Percentiles rank a stretch among this genome's conserved stretches.
Evolutionary conservation across 2,329 filamentous ascomycete species (phyloP).

Genomic region (Aspergillus sp.): DNA sequence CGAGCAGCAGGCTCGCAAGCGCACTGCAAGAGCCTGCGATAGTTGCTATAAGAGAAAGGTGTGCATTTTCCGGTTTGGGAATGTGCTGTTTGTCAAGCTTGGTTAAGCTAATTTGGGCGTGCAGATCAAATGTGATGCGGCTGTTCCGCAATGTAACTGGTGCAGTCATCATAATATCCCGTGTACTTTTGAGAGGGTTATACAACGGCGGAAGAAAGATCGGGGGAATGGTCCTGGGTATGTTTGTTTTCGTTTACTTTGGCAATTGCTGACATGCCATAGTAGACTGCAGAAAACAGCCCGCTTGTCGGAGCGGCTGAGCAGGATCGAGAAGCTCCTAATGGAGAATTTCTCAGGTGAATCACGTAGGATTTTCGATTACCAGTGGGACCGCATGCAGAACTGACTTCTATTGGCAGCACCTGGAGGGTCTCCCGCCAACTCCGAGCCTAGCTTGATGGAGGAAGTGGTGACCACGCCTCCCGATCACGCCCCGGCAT

Average conservation of each 20-base stretch:
- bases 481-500: constrained; percentile 11
- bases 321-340: constrained; percentile 35
- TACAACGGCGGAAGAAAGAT: constrained; percentile 23
- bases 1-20: constrained; percentile 12
- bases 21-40: constrained; percentile 40
- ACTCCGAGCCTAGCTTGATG: constrained; percentile 1
- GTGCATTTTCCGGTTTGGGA: constrained; percentile 5
- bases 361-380: constrained; percentile 13
- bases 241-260: constrained; percentile 1
- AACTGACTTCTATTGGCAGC: constrained; percentile 6
- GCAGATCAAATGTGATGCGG: constrained; percentile 47
- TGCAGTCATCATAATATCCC: constrained; percentile 43
- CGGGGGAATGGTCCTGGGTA: constrained; percentile 17
- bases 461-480: background rate
- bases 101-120: constrained; percentile 2
- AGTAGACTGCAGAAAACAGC: constrained; percentile 13
- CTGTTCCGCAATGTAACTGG: constrained; percentile 44
- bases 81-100: background rate
- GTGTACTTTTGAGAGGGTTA: constrained; percentile 40
- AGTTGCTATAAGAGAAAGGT: constrained; percentile 47
- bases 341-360: constrained; percentile 22
- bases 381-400: background rate
- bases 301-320: constrained; percentile 33
- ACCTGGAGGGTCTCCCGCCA: constrained; percentile 12
- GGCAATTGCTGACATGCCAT: constrained; percentile 7